These are phyloP conservation scores for Bryoerythrophyllum caledonicum DNA, from an alignment of 225 moss, liverwort and hornwort species.

Conservation along the genomic window DNA sequence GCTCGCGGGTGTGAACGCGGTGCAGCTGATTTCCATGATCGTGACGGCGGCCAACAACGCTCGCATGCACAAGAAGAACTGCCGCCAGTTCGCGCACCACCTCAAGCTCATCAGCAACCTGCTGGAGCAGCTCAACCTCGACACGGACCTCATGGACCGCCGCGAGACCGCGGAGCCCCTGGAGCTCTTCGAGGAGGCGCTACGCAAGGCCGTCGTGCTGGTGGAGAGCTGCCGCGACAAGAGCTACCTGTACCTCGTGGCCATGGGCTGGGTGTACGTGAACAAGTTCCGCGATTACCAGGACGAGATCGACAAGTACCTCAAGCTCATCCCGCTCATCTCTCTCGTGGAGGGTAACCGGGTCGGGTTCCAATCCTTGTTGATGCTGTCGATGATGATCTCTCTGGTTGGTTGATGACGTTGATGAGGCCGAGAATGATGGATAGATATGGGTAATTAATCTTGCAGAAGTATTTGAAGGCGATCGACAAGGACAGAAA, in stretches of 20 bases:
- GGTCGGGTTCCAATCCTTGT: conserved; percentile 21
- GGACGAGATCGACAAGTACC: conserved; percentile 89
- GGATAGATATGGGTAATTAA: too few species aligned
- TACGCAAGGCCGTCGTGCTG: conserved; percentile 69
- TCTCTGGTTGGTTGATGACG: not conserved
- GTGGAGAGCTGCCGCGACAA: conserved; percentile 93
- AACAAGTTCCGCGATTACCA: conserved; percentile 92
- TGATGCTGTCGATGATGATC: not conserved
- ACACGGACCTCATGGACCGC: conserved; percentile 69
- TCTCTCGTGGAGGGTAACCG: conserved; percentile 84
- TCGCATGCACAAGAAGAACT: conserved; percentile 97
- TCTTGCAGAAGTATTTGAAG: conserved; percentile 72
- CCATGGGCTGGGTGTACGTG: conserved; percentile 92
- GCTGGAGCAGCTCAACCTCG: conserved; percentile 74
- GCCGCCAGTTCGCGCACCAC: conserved; percentile 87
- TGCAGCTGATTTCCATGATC: conserved; percentile 75
- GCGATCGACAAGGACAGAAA: conserved; percentile 84
- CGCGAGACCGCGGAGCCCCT: conserved; percentile 87
- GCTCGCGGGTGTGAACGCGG: conserved; percentile 57
- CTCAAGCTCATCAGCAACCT: conserved; percentile 87
- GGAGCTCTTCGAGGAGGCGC: conserved; percentile 73
- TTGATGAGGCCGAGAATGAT: too few species aligned
- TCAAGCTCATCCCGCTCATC: conserved; percentile 91
- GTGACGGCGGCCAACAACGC: conserved; percentile 71
- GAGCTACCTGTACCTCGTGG: conserved; percentile 87